A percentile compares a stretch with the other conserved stretches of the same genome.
These are phyloP conservation scores for Cytospora schulzeri DNA, from an alignment of 2,329 filamentous ascomycete genomes.

Conservation along the genomic window DNA sequence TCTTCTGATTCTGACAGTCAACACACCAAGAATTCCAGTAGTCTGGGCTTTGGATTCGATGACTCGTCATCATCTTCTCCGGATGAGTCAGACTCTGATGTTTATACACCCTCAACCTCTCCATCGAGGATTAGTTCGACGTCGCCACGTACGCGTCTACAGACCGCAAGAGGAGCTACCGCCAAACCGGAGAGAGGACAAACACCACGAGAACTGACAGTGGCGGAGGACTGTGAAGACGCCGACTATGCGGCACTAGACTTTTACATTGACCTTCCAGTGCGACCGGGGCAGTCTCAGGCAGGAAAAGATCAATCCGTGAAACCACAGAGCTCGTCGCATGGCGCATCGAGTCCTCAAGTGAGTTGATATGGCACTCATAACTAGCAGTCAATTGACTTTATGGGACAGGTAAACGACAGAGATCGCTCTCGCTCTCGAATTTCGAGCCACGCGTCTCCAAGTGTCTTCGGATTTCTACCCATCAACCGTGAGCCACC, in stretches of 20 bases:
- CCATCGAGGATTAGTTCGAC: conserved; percentile 3
- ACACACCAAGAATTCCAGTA: neutral
- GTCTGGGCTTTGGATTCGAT: neutral
- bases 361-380: neutral
- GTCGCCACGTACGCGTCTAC: neutral
- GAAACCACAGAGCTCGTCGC: neutral
- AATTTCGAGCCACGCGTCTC: neutral
- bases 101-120: neutral
- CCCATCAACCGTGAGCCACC: conserved; percentile 11
- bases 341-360: neutral
- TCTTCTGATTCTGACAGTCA: neutral
- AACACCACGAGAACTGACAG: neutral
- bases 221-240: too few relatives aligned
- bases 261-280: conserved; percentile 13
- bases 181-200: neutral
- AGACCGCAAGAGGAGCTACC: neutral
- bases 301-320: neutral
- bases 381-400: neutral
- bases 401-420: neutral
- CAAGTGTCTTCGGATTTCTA: conserved; percentile 2
- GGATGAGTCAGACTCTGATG: conserved; percentile 3
- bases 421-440: neutral
- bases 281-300: too few relatives aligned
- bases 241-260: neutral
- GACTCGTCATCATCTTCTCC: conserved; percentile 10